These are phyloP conservation scores for Lepraria neglecta DNA, from an alignment of 495 filamentous ascomycete species.

Conservation along the genomic window DNA sequence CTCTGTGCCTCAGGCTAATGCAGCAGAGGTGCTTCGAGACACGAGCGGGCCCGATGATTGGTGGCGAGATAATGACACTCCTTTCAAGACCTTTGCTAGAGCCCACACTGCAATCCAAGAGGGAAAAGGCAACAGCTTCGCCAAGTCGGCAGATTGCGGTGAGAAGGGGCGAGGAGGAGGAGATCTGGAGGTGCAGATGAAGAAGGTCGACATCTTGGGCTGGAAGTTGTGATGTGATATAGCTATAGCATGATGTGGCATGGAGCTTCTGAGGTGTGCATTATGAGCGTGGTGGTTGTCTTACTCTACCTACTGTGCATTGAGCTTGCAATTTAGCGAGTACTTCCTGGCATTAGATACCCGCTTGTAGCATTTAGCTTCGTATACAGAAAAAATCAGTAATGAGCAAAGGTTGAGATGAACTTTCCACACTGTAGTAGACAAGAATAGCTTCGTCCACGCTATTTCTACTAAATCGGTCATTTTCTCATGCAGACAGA, in stretches of 20 bases:
- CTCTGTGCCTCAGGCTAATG: conserved; percentile 12
- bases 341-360: conserved; percentile 12
- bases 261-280: neutral
- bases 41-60: conserved; percentile 13
- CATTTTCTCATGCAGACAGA: too few species aligned
- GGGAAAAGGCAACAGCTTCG: conserved; percentile 27
- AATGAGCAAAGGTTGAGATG: too few species aligned
- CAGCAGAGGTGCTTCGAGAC: conserved; percentile 5
- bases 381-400: too few species aligned
- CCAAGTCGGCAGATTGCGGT: neutral
- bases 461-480: too few species aligned
- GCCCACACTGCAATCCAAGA: conserved; percentile 20
- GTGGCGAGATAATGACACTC: conserved; percentile 24
- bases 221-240: conserved; percentile 16
- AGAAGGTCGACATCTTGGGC: conserved; percentile 14
- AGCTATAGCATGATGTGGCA: neutral
- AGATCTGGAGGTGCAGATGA: neutral
- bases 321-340: conserved; percentile 1
- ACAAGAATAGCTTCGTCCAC: too few species aligned
- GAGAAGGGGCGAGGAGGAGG: neutral
- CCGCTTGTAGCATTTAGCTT: neutral
- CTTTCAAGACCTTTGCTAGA: conserved; percentile 23
- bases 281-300: neutral
- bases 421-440: too few species aligned
- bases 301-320: too few species aligned